These are phyloP conservation scores for Neurospora sp. DNA, from an alignment of 495 filamentous ascomycete genomes.

Conservation along the genomic window DNA sequence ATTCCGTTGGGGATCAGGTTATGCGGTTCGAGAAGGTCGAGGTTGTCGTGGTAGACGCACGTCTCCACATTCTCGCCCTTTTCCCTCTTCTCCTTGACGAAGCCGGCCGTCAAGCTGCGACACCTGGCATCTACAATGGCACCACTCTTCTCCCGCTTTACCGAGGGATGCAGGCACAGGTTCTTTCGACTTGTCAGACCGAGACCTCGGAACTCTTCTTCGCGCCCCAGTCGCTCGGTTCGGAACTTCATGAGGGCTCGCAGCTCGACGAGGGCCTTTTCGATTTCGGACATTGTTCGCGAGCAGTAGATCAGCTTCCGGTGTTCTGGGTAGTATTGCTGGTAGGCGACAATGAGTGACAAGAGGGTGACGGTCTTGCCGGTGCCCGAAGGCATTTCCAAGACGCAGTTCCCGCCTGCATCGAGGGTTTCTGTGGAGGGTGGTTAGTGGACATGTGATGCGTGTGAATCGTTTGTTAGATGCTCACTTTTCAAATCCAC, in stretches of 20 bases:
- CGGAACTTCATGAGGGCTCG: constrained; percentile 92
- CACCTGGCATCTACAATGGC: constrained; percentile 89
- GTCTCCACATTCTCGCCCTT: constrained; percentile 87
- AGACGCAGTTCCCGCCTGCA: constrained; percentile 88
- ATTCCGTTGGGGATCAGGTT: constrained; percentile 89
- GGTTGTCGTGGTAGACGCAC: constrained; percentile 95
- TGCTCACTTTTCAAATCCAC: constrained; percentile 79
- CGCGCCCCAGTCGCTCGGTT: constrained; percentile 69
- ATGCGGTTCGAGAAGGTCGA: constrained; percentile 88
- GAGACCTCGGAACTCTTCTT: constrained; percentile 87
- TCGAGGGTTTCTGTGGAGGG: constrained; percentile 63
- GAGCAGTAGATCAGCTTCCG: constrained; percentile 98
- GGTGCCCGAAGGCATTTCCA: constrained; percentile 99
- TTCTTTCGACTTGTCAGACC: constrained; percentile 96
- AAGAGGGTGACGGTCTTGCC: constrained; percentile 95
- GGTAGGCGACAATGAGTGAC: constrained; percentile 93
- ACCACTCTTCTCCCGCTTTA: constrained; percentile 92
- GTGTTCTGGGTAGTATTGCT: constrained; percentile 81
- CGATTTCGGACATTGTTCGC: constrained; percentile 86
- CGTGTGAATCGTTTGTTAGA: neutral
- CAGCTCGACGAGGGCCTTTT: constrained; percentile 90
- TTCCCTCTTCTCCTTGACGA: constrained; percentile 94
- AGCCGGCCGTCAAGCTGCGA: constrained; percentile 89
- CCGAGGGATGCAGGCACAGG: constrained; percentile 87
- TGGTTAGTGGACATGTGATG: neutral